Base-by-base conservation (phyloP, 139 green algal species). In the Chlorella sorokiniana region DNA sequence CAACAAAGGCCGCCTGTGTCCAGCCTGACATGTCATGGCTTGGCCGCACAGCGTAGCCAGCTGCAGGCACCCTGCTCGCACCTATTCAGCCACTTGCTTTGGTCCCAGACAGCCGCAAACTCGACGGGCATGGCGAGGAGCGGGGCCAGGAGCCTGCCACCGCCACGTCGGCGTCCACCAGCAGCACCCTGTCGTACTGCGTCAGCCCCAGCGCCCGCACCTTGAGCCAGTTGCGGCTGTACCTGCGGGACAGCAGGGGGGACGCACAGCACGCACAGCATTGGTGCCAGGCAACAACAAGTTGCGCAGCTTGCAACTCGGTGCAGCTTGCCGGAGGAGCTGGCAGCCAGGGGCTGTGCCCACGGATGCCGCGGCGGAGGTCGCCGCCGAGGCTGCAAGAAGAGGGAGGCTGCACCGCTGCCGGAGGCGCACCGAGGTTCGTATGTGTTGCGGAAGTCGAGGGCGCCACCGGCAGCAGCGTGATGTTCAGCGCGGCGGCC, bases 161-260 rank as follows among this genome's bases (percentile, higher is more conserved):
- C 37, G 59, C 76, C n/a, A 59, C 69, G 42, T 87, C 83, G 23
- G 59, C 29, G 44, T 87, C 83, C 42, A 87, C 7, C 37, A 87
- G 33, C 41, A 87, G n/a, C 1, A 87, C 33, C 9, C 69, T 33
- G 38, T 84, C 76, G 67, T 78, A 87, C 77, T 87, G 76, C 18
- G 69, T 81, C n/a, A 87, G 67, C 27, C 42, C 42, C 27, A 78
- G 72, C 6, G 83, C 76, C 27, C 72, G 62, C 25, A 87, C 29
- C 69, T 87, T 84, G 44, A 87, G 63, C 69, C 76, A 87, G 61
- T 87, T 87, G 40, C 54, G 59, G 45, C 61, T 44, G 38, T 84
- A 87, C 59, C 83, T 82, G 59, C 35, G 18, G 3, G 48, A 22
- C 42, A 41, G 29, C 20, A 11, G 16, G 40, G 27, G 25, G 22